Evolutionary conservation across 192 early-diverging fungal genomes (phyloP).

Genomic region (Mycoemilia scoparia): DNA sequence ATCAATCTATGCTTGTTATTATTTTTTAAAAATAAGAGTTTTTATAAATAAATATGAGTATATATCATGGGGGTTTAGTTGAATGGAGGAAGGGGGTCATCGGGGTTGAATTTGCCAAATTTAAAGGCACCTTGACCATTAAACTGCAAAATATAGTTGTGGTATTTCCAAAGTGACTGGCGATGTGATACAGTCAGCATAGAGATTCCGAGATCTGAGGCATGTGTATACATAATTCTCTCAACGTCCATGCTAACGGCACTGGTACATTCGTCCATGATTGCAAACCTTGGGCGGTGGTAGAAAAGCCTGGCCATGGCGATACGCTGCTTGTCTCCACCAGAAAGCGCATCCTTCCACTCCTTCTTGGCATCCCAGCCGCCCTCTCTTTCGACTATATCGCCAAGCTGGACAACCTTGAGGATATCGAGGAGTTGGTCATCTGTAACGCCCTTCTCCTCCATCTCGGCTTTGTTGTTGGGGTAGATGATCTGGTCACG

Average conservation of each 20-base stretch:
- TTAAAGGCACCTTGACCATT: conserved; percentile 94
- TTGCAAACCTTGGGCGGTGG: conserved; percentile 85
- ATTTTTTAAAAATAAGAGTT: no score
- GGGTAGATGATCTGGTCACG: conserved; percentile 98
- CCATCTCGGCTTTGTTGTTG: conserved; percentile 66
- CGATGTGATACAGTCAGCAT: conserved; percentile 91
- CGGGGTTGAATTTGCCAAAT: conserved; percentile 77
- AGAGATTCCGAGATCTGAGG: conserved; percentile 64
- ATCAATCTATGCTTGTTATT: no score
- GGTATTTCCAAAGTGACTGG: conserved; percentile 90
- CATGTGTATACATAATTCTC: conserved; percentile 73
- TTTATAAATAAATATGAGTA: no score
- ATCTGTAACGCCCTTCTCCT: conserved; percentile 48
- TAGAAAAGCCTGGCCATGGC: conserved; percentile 96
- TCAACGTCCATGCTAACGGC: conserved; percentile 94
- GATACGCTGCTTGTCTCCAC: conserved; percentile 91
- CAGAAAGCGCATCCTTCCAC: conserved; percentile 87
- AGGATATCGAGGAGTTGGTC: conserved; percentile 61
- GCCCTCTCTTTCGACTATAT: conserved; percentile 77
- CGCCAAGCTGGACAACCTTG: conserved; percentile 59
- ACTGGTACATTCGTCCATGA: conserved; percentile 86
- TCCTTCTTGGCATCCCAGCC: conserved; percentile 74
- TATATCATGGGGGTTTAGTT: no score
- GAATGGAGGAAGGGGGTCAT: conserved; percentile 68
- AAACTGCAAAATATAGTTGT: conserved; percentile 86